Evolutionary conservation across 2,329 filamentous ascomycete species (phyloP).

Genomic region (Fusarium proliferatum): DNA sequence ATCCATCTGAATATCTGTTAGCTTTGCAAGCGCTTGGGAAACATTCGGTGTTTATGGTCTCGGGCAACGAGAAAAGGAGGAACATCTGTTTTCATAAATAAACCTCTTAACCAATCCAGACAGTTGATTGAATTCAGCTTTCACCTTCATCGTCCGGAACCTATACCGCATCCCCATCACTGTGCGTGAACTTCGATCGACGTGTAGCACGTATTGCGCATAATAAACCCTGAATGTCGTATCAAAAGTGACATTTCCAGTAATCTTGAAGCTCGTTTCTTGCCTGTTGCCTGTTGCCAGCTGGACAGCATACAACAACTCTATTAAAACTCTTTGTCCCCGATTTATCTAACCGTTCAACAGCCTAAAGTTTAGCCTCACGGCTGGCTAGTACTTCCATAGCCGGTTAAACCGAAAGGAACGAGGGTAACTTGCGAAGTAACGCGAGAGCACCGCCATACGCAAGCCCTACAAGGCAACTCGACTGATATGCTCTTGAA

Average conservation of each 20-base stretch:
- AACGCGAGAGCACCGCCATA: not conserved
- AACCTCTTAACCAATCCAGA: conserved; percentile 19
- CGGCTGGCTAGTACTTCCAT: not conserved
- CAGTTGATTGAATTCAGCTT: not conserved
- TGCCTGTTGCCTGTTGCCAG: no score
- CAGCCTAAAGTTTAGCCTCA: not conserved
- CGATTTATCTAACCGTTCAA: not conserved
- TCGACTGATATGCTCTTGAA: not conserved
- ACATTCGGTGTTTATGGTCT: conserved; percentile 35
- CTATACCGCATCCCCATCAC: not conserved
- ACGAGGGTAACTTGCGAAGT: not conserved
- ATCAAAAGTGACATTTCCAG: not conserved
- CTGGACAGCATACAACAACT: not conserved
- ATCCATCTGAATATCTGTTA: conserved; percentile 32
- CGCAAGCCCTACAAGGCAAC: not conserved
- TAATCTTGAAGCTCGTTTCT: not conserved
- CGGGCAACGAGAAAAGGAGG: conserved; percentile 26
- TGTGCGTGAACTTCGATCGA: not conserved
- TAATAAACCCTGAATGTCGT: not conserved
- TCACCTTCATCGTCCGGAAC: not conserved
- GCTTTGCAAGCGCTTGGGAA: conserved; percentile 32
- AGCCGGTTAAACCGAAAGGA: not conserved
- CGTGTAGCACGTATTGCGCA: not conserved
- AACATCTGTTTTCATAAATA: conserved; percentile 25
- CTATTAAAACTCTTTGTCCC: not conserved